Conservation (phyloP, 768 basidiomycete species). For the Clitopilus hobsonii region DNA sequence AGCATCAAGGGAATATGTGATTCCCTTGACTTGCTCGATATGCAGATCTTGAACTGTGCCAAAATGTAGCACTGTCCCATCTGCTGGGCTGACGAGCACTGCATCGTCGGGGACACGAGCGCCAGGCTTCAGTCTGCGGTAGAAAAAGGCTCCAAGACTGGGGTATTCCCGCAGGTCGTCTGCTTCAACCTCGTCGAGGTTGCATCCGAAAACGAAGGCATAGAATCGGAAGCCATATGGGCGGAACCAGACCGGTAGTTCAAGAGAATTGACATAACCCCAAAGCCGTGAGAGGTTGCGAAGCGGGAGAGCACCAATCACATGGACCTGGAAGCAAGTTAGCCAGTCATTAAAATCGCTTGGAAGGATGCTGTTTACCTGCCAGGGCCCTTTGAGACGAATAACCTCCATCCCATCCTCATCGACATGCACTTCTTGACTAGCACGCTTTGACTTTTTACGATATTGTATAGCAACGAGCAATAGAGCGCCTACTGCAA, state of each 20-base stretch:
- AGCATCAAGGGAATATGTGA: conserved; percentile 94
- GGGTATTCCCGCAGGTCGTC: conserved; percentile 74
- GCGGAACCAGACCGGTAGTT: conserved; percentile 94
- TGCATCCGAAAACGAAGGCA: conserved; percentile 86
- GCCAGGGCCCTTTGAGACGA: conserved; percentile 87
- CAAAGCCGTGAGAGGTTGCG: conserved; percentile 94
- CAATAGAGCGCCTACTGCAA: conserved; percentile 87
- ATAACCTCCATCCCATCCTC: conserved; percentile 81
- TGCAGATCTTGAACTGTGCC: conserved; percentile 74
- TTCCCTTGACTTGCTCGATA: conserved; percentile 97
- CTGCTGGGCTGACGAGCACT: conserved; percentile 86
- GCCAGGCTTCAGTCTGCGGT: conserved; percentile 79
- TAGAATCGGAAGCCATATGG: conserved; percentile 86
- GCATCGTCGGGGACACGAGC: conserved; percentile 75
- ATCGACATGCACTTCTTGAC: conserved; percentile 70
- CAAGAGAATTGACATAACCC: conserved; percentile 93
- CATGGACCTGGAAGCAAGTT: conserved; percentile 66
- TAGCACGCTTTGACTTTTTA: conserved; percentile 43
- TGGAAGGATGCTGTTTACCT: conserved; percentile 46
- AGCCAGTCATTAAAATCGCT: neutral
- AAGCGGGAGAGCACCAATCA: conserved; percentile 90
- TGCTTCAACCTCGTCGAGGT: conserved; percentile 86
- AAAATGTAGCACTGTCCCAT: conserved; percentile 89
- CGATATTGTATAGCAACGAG: conserved; percentile 77
- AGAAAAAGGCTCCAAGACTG: conserved; percentile 95